A percentile compares a stretch with the other conserved stretches of the same genome.
phyloP scores from a whole-genome alignment of 2,329 filamentous ascomycete genomes.

The Thielaviopsis musarum region DNA sequence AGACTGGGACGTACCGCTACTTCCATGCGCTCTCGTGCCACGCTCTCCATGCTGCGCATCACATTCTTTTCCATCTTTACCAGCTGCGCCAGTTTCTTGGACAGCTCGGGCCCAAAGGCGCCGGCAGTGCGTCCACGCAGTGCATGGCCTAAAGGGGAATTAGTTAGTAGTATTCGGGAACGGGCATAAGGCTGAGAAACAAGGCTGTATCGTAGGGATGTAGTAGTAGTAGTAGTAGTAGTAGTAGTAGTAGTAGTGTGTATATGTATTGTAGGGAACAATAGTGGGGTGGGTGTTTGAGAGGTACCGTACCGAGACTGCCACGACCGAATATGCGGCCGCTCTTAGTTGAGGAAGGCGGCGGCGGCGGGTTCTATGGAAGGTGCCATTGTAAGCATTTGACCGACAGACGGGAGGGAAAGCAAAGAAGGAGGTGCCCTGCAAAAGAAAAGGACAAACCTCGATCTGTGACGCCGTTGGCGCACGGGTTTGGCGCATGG shows the following conservation, averaged over 20 bases:
- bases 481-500: constrained; percentile 92
- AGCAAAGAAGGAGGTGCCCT: background rate
- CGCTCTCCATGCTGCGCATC: constrained; percentile 94
- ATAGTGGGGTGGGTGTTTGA: background rate
- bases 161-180: background rate
- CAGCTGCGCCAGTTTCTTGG: constrained; percentile 92
- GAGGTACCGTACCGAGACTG: constrained; percentile 78
- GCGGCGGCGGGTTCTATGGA: constrained; percentile 74
- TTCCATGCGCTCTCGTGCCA: constrained; percentile 93
- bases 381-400: constrained; percentile 6
- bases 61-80: constrained; percentile 99
- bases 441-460: constrained; percentile 22
- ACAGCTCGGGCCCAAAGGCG: constrained; percentile 69
- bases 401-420: background rate
- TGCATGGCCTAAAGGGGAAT: constrained; percentile 34
- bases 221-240: background rate
- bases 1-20: constrained; percentile 52
- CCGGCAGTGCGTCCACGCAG: constrained; percentile 60
- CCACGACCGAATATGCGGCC: constrained; percentile 75
- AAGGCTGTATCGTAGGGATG: background rate
- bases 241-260: background rate
- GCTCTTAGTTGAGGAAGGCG: constrained; percentile 78
- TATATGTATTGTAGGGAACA: background rate
- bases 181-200: background rate
- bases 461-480: constrained; percentile 73